Percentiles rank a stretch among this genome's conserved stretches.
phyloP scores from a whole-genome alignment of 2,329 filamentous ascomycete species.

The Blastomyces emzantsi region DNA sequence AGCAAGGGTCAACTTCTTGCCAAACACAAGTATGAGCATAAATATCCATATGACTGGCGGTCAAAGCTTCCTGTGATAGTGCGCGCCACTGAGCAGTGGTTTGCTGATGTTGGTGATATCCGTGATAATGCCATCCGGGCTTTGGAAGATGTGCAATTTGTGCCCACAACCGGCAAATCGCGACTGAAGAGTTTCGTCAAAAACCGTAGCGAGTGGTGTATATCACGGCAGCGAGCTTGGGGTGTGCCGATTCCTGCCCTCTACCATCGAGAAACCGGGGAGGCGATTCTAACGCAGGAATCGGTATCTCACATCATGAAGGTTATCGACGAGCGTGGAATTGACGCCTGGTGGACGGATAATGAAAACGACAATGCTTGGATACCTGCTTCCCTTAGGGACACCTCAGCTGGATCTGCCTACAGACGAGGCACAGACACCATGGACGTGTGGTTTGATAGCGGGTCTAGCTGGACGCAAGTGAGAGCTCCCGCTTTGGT shows the following conservation, averaged over 20 bases:
- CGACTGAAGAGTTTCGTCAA: constrained; percentile 79
- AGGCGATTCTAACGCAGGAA: constrained; percentile 68
- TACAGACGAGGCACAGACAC: constrained; percentile 80
- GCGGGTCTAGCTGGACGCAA: constrained; percentile 80
- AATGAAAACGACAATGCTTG: constrained; percentile 63
- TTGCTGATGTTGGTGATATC: constrained; percentile 80
- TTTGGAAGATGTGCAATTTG: constrained; percentile 63
- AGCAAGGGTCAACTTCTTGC: constrained; percentile 54
- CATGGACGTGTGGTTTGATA: constrained; percentile 99
- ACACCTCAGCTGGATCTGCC: constrained; percentile 29
- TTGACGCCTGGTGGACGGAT: constrained; percentile 95
- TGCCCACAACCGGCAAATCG: constrained; percentile 63
- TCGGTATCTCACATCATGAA: constrained; percentile 78
- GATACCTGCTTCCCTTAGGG: constrained; percentile 57
- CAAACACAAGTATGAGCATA: constrained; percentile 68
- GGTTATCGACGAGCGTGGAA: constrained; percentile 65
- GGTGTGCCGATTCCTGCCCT: constrained; percentile 92
- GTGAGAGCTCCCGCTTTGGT: constrained; percentile 30
- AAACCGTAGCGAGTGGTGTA: constrained; percentile 92
- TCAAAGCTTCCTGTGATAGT: constrained; percentile 89
- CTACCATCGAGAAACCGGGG: constrained; percentile 59
- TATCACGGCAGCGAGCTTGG: constrained; percentile 92
- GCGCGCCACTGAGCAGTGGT: constrained; percentile 94
- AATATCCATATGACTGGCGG: constrained; percentile 97
- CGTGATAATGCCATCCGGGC: constrained; percentile 63